Percentiles rank a stretch among this genome's conserved stretches.
These are phyloP conservation scores for Phialocephala subalpina DNA, from an alignment of 2,329 filamentous ascomycete genomes.

Conservation along the genomic window DNA sequence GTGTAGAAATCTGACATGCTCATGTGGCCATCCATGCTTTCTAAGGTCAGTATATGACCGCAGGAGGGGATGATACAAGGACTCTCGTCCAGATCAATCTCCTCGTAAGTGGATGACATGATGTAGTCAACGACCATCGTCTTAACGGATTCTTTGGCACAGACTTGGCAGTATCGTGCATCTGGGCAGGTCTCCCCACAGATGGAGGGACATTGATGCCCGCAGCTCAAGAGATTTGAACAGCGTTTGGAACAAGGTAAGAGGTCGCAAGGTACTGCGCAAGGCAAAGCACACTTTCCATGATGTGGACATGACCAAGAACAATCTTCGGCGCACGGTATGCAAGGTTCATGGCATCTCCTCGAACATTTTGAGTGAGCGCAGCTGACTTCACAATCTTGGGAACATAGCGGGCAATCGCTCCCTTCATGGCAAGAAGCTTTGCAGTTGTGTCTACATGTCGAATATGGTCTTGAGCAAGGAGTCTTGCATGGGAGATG, in stretches of 20 bases:
- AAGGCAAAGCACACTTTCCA: slow-evolving; percentile 53
- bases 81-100: slow-evolving; percentile 64
- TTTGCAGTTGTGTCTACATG: slow-evolving; percentile 3
- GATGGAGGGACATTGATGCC: slow-evolving; percentile 7
- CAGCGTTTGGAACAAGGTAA: slow-evolving; percentile 64
- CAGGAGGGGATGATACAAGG: slow-evolving; percentile 70
- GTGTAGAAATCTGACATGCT: slow-evolving; percentile 59
- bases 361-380: slow-evolving; percentile 53
- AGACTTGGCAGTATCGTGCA: slow-evolving; percentile 3
- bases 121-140: background rate
- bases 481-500: slow-evolving; percentile 5
- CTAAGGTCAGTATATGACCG: slow-evolving; percentile 67
- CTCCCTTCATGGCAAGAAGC: background rate
- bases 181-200: slow-evolving; percentile 8
- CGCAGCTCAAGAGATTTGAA: background rate
- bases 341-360: slow-evolving; percentile 65
- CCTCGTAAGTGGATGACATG: background rate
- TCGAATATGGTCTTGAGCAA: background rate
- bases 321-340: slow-evolving; percentile 66
- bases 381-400: slow-evolving; percentile 39
- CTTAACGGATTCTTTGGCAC: background rate
- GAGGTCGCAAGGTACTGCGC: slow-evolving; percentile 72
- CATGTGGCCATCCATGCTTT: slow-evolving; percentile 68
- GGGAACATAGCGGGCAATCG: background rate
- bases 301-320: slow-evolving; percentile 62